Evolutionary conservation across 176 grass and related monocot genomes (phyloP).

Genomic region (Cenchrus purpureus): DNA sequence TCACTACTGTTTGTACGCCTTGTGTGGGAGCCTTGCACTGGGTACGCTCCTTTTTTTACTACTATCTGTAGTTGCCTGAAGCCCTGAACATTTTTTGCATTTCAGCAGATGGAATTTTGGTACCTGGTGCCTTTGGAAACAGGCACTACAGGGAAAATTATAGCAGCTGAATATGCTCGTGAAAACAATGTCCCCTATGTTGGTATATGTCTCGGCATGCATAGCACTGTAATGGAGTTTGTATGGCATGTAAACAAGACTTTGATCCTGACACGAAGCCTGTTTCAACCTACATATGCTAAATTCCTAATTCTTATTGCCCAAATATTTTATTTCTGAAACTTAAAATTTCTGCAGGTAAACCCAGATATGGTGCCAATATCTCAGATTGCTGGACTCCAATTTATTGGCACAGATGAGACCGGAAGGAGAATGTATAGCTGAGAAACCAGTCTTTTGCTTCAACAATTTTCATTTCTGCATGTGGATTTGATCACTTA

Average conservation of each 20-base stretch:
- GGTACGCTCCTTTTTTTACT: no score
- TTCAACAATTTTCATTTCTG: neutral
- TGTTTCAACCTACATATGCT: no score
- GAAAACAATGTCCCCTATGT: conserved; percentile 38
- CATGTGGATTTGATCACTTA: no score
- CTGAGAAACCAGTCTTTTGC: neutral
- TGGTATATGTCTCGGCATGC: no score
- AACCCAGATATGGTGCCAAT: conserved; percentile 68
- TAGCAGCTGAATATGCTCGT: conserved; percentile 76
- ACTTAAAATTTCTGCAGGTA: conserved; percentile 49
- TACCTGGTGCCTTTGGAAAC: conserved; percentile 80
- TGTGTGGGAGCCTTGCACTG: no score
- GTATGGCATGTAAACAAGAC: conserved; percentile 10
- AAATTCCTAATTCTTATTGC: neutral
- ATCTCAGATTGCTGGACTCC: conserved; percentile 63
- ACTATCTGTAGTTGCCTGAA: no score
- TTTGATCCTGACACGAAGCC: conserved; percentile 54
- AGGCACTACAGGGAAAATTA: conserved; percentile 77
- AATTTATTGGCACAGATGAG: conserved; percentile 78
- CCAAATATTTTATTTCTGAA: neutral
- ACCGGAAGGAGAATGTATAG: conserved; percentile 65
- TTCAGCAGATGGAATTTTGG: conserved; percentile 73
- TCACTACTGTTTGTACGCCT: no score
- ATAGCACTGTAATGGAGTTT: no score
- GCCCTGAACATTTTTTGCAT: conserved; percentile 19